These are phyloP conservation scores for Ascocoryne sarcoides DNA, from an alignment of 2,329 filamentous ascomycete species.

Conservation along the genomic window DNA sequence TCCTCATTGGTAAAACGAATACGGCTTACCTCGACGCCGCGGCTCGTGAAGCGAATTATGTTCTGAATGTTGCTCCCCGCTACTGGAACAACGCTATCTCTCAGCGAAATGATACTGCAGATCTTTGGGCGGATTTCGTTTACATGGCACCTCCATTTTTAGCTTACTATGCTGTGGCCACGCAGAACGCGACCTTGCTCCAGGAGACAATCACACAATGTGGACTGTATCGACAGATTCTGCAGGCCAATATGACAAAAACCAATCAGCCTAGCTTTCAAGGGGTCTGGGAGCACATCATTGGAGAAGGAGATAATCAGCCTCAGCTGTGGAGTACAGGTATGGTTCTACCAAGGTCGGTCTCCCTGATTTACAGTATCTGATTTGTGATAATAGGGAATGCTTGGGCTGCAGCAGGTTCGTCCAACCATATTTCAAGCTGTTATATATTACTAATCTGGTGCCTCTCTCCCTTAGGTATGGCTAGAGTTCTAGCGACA, in stretches of 20 bases:
- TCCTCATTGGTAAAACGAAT: constrained; percentile 34
- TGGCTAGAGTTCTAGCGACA: constrained; percentile 38
- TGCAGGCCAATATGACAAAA: constrained; percentile 26
- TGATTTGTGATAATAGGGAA: too few species aligned
- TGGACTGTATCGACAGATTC: constrained; percentile 33
- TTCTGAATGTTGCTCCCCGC: constrained; percentile 32
- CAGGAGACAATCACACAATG: constrained; percentile 34
- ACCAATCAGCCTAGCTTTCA: too few species aligned
- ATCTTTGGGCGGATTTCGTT: constrained; percentile 41
- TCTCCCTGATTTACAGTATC: too few species aligned
- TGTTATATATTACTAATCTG: too few species aligned
- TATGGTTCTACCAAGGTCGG: too few species aligned
- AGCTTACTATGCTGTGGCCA: constrained; percentile 37
- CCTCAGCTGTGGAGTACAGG: constrained; percentile 36
- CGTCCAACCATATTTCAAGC: too few species aligned
- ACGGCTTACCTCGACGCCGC: constrained; percentile 31
- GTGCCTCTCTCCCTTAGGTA: too few species aligned
- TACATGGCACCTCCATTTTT: constrained; percentile 42
- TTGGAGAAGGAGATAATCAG: constrained; percentile 31
- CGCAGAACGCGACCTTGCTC: constrained; percentile 29
- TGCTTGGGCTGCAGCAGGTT: too few species aligned
- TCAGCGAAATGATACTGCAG: constrained; percentile 34
- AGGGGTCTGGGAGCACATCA: constrained; percentile 43
- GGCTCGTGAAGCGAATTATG: constrained; percentile 32
- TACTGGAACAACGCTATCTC: constrained; percentile 40